phyloP scores from a whole-genome alignment of 2,329 filamentous ascomycete species.

The Diplodia corticola region DNA sequence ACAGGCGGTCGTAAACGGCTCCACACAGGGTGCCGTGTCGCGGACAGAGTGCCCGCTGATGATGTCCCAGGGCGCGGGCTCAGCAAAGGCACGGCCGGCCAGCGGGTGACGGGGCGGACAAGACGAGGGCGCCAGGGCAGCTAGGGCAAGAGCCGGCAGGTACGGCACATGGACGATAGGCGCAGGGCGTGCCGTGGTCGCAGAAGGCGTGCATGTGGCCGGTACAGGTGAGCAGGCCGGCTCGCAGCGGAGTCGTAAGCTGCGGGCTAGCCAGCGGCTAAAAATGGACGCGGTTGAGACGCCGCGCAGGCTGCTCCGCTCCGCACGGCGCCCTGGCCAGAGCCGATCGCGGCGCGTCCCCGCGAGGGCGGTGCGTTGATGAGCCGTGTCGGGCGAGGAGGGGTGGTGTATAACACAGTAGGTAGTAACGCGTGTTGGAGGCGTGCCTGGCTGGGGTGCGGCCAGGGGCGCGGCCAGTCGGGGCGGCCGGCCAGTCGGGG shows the following conservation, averaged over 20 bases:
- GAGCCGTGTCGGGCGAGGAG: background rate
- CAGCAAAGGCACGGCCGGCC: background rate
- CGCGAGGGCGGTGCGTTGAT: background rate
- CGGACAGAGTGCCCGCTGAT: background rate
- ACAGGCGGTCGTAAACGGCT: background rate
- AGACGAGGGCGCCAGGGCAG: background rate
- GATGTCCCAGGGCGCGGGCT: background rate
- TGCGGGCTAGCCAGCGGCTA: background rate
- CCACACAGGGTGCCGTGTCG: conserved; percentile 4
- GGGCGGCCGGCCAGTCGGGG: background rate
- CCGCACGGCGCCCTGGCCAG: background rate
- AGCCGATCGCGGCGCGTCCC: background rate
- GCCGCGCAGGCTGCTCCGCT: background rate
- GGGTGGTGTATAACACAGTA: background rate
- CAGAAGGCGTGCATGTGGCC: background rate
- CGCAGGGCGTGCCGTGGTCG: background rate
- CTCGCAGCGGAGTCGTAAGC: background rate
- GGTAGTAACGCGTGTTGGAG: background rate
- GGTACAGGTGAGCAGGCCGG: background rate
- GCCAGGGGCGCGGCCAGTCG: conserved; percentile 12
- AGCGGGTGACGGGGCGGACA: background rate
- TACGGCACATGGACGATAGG: background rate
- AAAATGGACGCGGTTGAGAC: conserved; percentile 1
- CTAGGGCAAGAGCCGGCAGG: background rate
- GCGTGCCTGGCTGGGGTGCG: background rate